phyloP scores from a whole-genome alignment of 2,329 filamentous ascomycete genomes.

The Escovopsis sp. region DNA sequence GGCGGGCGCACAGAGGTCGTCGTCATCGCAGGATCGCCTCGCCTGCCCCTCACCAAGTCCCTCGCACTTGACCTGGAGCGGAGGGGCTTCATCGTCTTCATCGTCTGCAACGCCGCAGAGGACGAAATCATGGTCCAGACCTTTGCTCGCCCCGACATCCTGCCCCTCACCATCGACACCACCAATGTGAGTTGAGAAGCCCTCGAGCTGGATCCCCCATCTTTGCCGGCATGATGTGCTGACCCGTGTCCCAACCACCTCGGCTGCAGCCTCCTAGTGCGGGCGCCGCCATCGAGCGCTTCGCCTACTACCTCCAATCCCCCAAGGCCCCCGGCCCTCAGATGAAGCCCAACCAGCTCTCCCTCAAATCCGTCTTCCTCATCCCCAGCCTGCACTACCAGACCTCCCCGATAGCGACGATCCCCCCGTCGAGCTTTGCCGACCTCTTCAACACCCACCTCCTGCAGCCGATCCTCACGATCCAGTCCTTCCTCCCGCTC shows the following conservation, averaged over 20 bases:
- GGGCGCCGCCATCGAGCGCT: conserved; percentile 55
- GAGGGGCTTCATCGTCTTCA: conserved; percentile 82
- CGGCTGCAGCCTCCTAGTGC: conserved; percentile 46
- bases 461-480: conserved; percentile 73
- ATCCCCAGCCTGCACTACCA: conserved; percentile 72
- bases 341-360: conserved; percentile 60
- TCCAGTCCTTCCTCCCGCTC: conserved; percentile 78
- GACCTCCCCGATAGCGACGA: conserved; percentile 69
- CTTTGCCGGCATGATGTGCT: background rate
- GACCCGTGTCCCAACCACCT: background rate
- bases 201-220: background rate
- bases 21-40: conserved; percentile 77
- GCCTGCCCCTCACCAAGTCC: conserved; percentile 69
- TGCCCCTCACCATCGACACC: conserved; percentile 69
- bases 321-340: conserved; percentile 65
- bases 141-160: conserved; percentile 67
- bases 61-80: conserved; percentile 77
- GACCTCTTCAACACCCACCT: conserved; percentile 88
- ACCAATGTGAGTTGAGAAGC: conserved; percentile 46
- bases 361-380: conserved; percentile 66
- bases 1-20: conserved; percentile 77
- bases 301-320: conserved; percentile 54
- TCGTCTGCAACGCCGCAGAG: conserved; percentile 72
- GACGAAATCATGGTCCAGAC: conserved; percentile 68
- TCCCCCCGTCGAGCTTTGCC: conserved; percentile 70